Conservation (phyloP, 164 flowering plant genomes). For the Vitis cinerea region DNA sequence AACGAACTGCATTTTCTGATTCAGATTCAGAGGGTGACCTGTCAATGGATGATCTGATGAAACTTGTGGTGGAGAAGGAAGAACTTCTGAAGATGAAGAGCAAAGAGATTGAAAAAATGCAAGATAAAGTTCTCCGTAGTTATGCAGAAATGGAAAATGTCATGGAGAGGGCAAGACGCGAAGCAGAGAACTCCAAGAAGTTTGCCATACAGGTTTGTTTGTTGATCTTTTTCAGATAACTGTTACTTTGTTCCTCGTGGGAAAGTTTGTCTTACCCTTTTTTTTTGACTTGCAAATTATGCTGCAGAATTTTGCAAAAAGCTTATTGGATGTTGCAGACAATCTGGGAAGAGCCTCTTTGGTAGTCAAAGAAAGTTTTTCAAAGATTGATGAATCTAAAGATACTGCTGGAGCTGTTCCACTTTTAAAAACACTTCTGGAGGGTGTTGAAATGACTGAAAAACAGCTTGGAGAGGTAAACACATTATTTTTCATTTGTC, state of each 20-base stretch:
- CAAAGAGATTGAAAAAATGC: slow-evolving; percentile 57
- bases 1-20: slow-evolving; percentile 64
- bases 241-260: not conserved
- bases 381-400: slow-evolving; percentile 61
- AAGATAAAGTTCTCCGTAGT: slow-evolving; percentile 74
- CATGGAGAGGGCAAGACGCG: slow-evolving; percentile 78
- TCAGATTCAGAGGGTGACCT: slow-evolving; percentile 70
- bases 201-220: slow-evolving; percentile 81
- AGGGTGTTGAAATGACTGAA: slow-evolving; percentile 97
- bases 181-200: slow-evolving; percentile 81
- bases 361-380: slow-evolving; percentile 74
- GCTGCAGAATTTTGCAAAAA: slow-evolving; percentile 81
- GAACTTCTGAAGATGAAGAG: slow-evolving; percentile 54
- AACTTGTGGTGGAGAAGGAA: slow-evolving; percentile 78
- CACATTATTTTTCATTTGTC: not conserved
- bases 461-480: slow-evolving; percentile 83
- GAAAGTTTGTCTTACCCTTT: not conserved
- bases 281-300: slow-evolving; percentile 4
- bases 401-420: slow-evolving; percentile 69
- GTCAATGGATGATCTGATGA: slow-evolving; percentile 66
- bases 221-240: not conserved
- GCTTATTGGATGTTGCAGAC: slow-evolving; percentile 90
- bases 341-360: slow-evolving; percentile 89
- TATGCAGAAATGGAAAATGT: slow-evolving; percentile 91
- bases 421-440: slow-evolving; percentile 76